phyloP scores from a whole-genome alignment of 768 basidiomycete species.

The Lentinula sp. region DNA sequence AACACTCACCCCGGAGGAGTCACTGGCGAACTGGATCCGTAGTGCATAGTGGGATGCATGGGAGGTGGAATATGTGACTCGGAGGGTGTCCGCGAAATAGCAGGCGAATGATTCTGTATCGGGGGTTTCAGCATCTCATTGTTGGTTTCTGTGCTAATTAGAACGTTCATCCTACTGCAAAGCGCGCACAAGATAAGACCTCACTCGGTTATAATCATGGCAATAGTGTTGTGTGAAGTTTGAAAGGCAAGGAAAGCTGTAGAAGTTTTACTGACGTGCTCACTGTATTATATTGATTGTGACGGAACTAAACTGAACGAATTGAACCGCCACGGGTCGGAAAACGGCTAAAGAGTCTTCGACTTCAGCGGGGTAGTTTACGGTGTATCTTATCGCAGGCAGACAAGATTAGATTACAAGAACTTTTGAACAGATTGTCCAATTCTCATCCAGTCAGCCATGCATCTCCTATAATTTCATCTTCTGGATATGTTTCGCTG shows the following conservation, averaged over 20 bases:
- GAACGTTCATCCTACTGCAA: too few relatives aligned
- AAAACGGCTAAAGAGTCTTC: background rate
- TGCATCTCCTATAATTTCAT: slow-evolving; percentile 27
- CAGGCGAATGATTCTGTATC: slow-evolving; percentile 13
- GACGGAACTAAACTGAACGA: background rate
- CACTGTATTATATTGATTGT: background rate
- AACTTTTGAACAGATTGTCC: background rate
- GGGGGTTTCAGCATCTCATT: background rate
- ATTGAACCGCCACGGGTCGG: too few relatives aligned
- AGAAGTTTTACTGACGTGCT: background rate
- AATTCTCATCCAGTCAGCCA: slow-evolving; percentile 18
- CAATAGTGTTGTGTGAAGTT: background rate
- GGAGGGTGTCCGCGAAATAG: background rate
- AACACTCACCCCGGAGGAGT: slow-evolving; percentile 22
- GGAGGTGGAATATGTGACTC: slow-evolving; percentile 16
- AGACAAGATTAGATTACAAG: background rate
- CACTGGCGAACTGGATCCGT: slow-evolving; percentile 14
- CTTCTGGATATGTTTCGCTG: slow-evolving; percentile 38
- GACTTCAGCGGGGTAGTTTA: too few relatives aligned
- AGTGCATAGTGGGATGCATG: slow-evolving; percentile 18
- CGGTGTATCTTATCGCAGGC: too few relatives aligned
- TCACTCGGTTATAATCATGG: slow-evolving; percentile 1
- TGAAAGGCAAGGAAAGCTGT: background rate
- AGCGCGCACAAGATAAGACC: background rate
- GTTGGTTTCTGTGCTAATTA: background rate